phyloP scores from a whole-genome alignment of 306 rosid species.

The Carpinus fangiana region DNA sequence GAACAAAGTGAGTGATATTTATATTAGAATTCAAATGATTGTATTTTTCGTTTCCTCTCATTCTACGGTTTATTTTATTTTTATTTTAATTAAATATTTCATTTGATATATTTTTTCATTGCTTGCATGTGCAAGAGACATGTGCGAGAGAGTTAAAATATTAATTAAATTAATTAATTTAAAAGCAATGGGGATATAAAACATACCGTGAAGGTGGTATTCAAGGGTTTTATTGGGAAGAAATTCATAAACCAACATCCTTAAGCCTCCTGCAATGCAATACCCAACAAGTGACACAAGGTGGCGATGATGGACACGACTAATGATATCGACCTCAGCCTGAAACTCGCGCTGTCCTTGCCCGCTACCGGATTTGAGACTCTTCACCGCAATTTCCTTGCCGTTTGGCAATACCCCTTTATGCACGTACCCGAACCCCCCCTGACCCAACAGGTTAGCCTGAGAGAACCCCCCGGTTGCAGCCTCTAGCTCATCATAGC shows the following conservation, averaged over 20 bases:
- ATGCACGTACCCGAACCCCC: constrained; percentile 83
- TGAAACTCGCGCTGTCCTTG: constrained; percentile 81
- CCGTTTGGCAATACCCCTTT: constrained; percentile 87
- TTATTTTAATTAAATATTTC: too few species aligned
- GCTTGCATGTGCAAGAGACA: too few species aligned
- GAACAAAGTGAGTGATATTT: too few species aligned
- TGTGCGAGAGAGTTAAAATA: too few species aligned
- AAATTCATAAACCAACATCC: constrained; percentile 70
- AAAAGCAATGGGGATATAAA: too few species aligned
- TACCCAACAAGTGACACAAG: constrained; percentile 89
- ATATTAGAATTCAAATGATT: too few species aligned
- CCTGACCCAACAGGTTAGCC: constrained; percentile 64
- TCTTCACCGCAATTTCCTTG: constrained; percentile 81
- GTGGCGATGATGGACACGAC: constrained; percentile 94
- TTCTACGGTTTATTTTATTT: too few species aligned
- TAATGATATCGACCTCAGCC: constrained; percentile 80
- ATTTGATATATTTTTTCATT: too few species aligned
- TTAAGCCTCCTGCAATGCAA: constrained; percentile 47
- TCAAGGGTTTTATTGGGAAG: constrained; percentile 82
- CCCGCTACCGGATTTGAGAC: constrained; percentile 60
- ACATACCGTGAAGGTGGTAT: constrained; percentile 74
- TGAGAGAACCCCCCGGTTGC: constrained; percentile 65
- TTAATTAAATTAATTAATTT: too few species aligned
- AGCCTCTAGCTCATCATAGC: constrained; percentile 54
- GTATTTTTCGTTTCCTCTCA: too few species aligned